Percentiles rank a stretch among this genome's conserved stretches.
phyloP scores from a whole-genome alignment of 2,329 filamentous ascomycete species.

The Coniochaeta hoffmannii region DNA sequence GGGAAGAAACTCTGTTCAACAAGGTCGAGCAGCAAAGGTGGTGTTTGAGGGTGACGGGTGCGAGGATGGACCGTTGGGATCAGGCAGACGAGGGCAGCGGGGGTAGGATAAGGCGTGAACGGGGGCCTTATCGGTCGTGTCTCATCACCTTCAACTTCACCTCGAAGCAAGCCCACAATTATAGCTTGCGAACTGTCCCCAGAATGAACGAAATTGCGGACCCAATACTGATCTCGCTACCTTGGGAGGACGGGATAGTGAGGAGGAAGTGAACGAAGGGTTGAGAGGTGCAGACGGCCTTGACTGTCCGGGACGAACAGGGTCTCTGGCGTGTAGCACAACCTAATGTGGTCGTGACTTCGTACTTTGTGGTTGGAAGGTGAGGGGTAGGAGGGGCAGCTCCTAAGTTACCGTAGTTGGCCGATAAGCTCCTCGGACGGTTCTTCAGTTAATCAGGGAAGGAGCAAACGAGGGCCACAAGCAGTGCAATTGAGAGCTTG shows the following conservation, averaged over 20 bases:
- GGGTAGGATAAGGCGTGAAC: not conserved
- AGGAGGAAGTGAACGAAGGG: not conserved
- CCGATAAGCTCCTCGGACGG: not conserved
- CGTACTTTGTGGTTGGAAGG: not conserved
- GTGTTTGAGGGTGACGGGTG: not conserved
- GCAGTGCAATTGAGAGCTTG: too few relatives aligned
- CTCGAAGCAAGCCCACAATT: not conserved
- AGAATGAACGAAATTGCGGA: not conserved
- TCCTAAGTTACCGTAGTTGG: too few relatives aligned
- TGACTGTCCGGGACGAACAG: not conserved
- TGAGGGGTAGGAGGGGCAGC: constrained; percentile 1
- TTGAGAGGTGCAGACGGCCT: not conserved
- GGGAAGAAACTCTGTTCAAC: too few relatives aligned
- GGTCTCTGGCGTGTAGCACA: not conserved
- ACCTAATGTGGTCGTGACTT: not conserved
- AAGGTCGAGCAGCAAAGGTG: not conserved
- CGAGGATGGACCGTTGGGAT: not conserved
- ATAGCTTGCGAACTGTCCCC: not conserved
- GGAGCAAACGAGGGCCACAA: not conserved
- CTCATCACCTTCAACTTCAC: not conserved
- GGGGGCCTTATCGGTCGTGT: not conserved
- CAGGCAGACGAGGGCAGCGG: constrained; percentile 1
- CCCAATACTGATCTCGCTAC: too few relatives aligned
- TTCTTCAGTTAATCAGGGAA: not conserved
- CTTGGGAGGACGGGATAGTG: not conserved